Evolutionary conservation across 352 stramenopile species (phyloP), one percentile per base, ranked within the genome.

Genomic region (Blastocystis sp.): DNA sequence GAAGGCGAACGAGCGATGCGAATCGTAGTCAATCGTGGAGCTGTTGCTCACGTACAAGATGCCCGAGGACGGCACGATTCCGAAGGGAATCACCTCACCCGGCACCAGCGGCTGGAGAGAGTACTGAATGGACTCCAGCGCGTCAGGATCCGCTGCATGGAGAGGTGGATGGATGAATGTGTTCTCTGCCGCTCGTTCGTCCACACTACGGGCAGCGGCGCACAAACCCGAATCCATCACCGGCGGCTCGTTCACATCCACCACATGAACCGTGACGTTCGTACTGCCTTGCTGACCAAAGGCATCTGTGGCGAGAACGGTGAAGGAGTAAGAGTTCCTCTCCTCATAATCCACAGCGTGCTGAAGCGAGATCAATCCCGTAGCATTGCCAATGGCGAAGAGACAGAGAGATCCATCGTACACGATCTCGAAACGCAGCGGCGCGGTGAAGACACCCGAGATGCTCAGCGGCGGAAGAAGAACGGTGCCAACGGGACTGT

Each of bases 221-320:
- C 66, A 77, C 4, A 43, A 77, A 34, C 17, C 38, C 40, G 54
- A 10, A 60, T 54, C 19, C 6, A 77, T 3, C 10, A 34, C 66
- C 0, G 66, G 66, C 6, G 43, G 66, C 10, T 77, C 66, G 40
- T 77, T 77, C 3, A 77, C 66, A 77, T 77, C 43, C 19, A 40
- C 14, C 1, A 77, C 66, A 54, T 38, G 17, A 21, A 77, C 34
- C 0, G 21, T n/a, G 4, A 77, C 34, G 34, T 9, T 54, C 3
- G 38, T 43, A 40, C 1, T 54, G 38, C 38, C 66, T 54, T 77
- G 66, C 11, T 28, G 19, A 40, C 40, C 66, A 34, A 42, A 77
- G 9, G 0, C 19, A 77, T 77, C 66, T 0, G 66, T 77, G 14
- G 34, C 66, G 24, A 77, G 38, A 24, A 77, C 38, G 54, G 34